phyloP scores from a whole-genome alignment of 2,329 filamentous ascomycete genomes.

The Didymella keratinophila region DNA sequence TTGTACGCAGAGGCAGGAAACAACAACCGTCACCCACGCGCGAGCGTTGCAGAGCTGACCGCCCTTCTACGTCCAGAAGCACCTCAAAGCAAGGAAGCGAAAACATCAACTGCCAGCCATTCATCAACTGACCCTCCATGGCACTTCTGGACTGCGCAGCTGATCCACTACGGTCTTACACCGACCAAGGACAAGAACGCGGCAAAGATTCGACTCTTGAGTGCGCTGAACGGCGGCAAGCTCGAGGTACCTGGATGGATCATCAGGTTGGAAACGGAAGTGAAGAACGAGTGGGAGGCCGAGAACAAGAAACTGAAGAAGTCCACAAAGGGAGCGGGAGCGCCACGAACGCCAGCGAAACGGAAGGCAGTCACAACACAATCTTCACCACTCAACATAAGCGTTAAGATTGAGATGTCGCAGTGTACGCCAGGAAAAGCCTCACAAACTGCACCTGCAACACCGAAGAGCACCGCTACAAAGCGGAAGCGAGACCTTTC shows the following conservation, averaged over 20 bases:
- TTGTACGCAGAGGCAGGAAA: constrained; percentile 45
- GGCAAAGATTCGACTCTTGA: background rate
- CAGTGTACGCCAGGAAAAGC: background rate
- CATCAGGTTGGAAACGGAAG: constrained; percentile 58
- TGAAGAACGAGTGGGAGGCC: constrained; percentile 67
- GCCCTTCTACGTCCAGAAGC: constrained; percentile 34
- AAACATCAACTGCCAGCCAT: constrained; percentile 7
- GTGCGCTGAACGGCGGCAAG: background rate
- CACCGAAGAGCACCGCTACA: background rate
- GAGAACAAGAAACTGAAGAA: constrained; percentile 59
- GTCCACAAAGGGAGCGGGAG: background rate
- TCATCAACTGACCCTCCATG: constrained; percentile 59
- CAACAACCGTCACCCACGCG: no score
- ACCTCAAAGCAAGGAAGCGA: constrained; percentile 20
- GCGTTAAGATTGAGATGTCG: background rate
- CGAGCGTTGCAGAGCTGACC: constrained; percentile 40
- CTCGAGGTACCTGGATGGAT: constrained; percentile 45
- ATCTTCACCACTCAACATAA: background rate
- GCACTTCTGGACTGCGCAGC: constrained; percentile 66
- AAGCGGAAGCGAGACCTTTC: constrained; percentile 3
- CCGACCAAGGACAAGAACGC: background rate
- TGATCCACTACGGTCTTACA: background rate
- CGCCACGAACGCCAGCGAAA: background rate
- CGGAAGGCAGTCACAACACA: background rate
- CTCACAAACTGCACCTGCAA: background rate